Evolutionary conservation across 2,329 filamentous ascomycete genomes (phyloP).

Genomic region (Epicoccum sorghinum): DNA sequence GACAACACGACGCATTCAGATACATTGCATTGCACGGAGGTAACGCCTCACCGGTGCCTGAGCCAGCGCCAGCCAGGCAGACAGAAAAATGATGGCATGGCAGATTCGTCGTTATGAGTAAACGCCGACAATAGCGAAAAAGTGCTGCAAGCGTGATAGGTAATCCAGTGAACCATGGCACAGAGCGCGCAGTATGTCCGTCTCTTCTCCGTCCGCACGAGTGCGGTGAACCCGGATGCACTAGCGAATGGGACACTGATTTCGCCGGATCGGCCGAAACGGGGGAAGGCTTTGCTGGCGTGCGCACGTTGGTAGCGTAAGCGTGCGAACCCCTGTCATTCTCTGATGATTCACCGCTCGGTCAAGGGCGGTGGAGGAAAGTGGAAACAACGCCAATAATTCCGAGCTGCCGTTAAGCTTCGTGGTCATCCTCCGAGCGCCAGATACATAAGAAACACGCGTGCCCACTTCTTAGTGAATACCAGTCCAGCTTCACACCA

Average conservation of each 20-base stretch:
- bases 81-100: slow-evolving; percentile 19
- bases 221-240: slow-evolving; percentile 10
- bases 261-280: slow-evolving; percentile 17
- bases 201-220: slow-evolving; percentile 15
- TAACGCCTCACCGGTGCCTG: slow-evolving; percentile 6
- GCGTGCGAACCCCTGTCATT: slow-evolving; percentile 20
- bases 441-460: slow-evolving; percentile 43
- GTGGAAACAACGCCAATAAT: slow-evolving; percentile 35
- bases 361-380: slow-evolving; percentile 37
- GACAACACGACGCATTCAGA: not conserved
- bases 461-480: slow-evolving; percentile 22
- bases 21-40: not conserved
- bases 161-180: slow-evolving; percentile 23
- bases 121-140: slow-evolving; percentile 20
- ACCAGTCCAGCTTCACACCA: slow-evolving; percentile 23
- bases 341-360: slow-evolving; percentile 34
- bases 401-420: slow-evolving; percentile 37
- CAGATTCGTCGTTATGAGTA: slow-evolving; percentile 22
- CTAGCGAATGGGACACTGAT: slow-evolving; percentile 9
- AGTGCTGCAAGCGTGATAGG: slow-evolving; percentile 19
- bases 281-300: slow-evolving; percentile 18
- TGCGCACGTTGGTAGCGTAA: slow-evolving; percentile 16
- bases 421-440: slow-evolving; percentile 36
- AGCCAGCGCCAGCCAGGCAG: slow-evolving; percentile 15
- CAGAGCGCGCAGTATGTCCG: slow-evolving; percentile 14